Percentiles rank a stretch among this genome's conserved stretches.
Conservation (phyloP, 345 rosid genomes). For the Melaleuca quinquenervia region DNA sequence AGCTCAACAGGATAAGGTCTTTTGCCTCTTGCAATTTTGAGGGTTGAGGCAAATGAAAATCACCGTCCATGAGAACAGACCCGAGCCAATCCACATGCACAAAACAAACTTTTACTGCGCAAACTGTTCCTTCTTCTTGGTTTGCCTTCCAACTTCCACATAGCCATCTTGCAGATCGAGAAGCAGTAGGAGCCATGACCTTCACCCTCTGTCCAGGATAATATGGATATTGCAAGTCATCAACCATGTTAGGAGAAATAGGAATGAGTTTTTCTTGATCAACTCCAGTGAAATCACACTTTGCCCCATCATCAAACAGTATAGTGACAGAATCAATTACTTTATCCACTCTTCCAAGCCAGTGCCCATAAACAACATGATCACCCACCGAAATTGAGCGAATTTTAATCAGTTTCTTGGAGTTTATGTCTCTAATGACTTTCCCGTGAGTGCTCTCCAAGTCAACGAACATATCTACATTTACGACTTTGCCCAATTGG, state of each 20-base stretch:
- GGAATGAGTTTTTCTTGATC: constrained; percentile 60
- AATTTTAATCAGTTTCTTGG: constrained; percentile 47
- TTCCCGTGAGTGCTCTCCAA: constrained; percentile 55
- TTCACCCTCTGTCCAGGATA: constrained; percentile 87
- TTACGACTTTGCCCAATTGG: constrained; percentile 71
- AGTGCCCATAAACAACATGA: constrained; percentile 59
- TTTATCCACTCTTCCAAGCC: constrained; percentile 72
- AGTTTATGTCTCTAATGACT: constrained; percentile 40
- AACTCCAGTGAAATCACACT: constrained; percentile 39
- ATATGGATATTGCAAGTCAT: constrained; percentile 56
- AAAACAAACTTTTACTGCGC: constrained; percentile 45
- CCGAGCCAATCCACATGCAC: constrained; percentile 83
- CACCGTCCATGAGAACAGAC: constrained; percentile 28
- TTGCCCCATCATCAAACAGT: constrained; percentile 66
- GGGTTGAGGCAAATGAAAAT: constrained; percentile 30
- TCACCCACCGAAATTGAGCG: constrained; percentile 63
- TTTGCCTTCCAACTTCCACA: constrained; percentile 65
- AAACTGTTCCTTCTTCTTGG: constrained; percentile 60
- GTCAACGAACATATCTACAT: constrained; percentile 42
- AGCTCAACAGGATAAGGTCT: constrained; percentile 47
- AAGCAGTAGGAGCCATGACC: constrained; percentile 28
- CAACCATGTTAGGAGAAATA: constrained; percentile 39
- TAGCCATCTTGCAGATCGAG: constrained; percentile 63
- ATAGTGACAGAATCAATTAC: constrained; percentile 55
- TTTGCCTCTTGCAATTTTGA: constrained; percentile 39